Evolutionary conservation across 2,329 filamentous ascomycete species (phyloP).

Genomic region (Colletotrichum camelliae): DNA sequence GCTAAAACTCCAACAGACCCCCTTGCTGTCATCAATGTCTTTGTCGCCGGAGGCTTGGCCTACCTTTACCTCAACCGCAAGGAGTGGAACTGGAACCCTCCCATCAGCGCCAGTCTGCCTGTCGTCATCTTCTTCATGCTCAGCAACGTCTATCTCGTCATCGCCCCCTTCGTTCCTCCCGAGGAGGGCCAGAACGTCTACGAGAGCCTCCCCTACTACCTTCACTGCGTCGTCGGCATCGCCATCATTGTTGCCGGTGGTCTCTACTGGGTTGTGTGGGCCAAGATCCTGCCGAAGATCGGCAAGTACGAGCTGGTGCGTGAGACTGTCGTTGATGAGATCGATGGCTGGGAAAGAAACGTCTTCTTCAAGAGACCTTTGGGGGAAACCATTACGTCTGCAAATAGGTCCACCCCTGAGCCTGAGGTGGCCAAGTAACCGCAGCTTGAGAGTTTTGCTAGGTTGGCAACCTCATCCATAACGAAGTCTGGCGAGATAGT

Average conservation of each 20-base stretch:
- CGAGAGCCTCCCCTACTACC: slow-evolving; percentile 58
- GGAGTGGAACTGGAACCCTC: slow-evolving; percentile 56
- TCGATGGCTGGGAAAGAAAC: slow-evolving; percentile 68
- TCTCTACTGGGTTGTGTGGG: slow-evolving; percentile 63
- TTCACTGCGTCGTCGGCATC: slow-evolving; percentile 63
- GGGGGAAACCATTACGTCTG: slow-evolving; percentile 11
- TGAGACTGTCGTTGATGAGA: slow-evolving; percentile 57
- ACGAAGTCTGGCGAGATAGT: background rate
- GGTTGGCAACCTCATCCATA: background rate
- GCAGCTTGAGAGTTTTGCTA: background rate
- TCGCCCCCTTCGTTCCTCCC: slow-evolving; percentile 64
- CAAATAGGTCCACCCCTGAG: background rate
- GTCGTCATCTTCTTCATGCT: slow-evolving; percentile 64
- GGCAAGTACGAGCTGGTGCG: slow-evolving; percentile 61
- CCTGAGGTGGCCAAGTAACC: background rate
- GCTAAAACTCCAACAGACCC: slow-evolving; percentile 57
- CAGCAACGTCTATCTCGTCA: slow-evolving; percentile 65
- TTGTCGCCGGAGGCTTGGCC: slow-evolving; percentile 58
- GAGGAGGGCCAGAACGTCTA: slow-evolving; percentile 58
- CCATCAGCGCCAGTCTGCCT: slow-evolving; percentile 59
- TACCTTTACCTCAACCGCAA: slow-evolving; percentile 57
- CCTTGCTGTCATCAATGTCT: slow-evolving; percentile 61
- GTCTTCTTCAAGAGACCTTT: slow-evolving; percentile 53
- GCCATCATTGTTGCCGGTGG: slow-evolving; percentile 58
- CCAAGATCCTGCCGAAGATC: slow-evolving; percentile 54